phyloP scores from a whole-genome alignment of 805 yeast genomes.

The Candida ulmi region DNA sequence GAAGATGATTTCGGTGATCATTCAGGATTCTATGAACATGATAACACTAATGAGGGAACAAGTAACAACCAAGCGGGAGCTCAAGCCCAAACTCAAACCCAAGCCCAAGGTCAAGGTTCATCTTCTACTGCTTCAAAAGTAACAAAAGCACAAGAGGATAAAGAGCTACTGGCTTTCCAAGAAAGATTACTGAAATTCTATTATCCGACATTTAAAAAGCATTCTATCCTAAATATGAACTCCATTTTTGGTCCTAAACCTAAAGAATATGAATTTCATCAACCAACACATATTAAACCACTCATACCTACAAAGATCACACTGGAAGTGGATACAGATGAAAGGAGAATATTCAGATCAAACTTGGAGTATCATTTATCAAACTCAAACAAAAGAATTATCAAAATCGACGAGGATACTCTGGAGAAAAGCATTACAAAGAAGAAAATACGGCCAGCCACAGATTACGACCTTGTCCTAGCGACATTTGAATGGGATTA shows the following conservation, averaged over 20 bases:
- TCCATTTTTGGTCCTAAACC: slow-evolving; percentile 62
- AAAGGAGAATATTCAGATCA: slow-evolving; percentile 44
- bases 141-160: slow-evolving; percentile 14
- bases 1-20: slow-evolving; percentile 16
- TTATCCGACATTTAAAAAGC: slow-evolving; percentile 58
- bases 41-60: not conserved
- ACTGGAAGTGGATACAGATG: slow-evolving; percentile 62
- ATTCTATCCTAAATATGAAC: slow-evolving; percentile 58
- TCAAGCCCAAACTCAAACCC: too few species aligned
- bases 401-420: slow-evolving; percentile 11
- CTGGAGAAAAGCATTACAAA: slow-evolving; percentile 9
- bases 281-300: slow-evolving; percentile 19
- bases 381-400: slow-evolving; percentile 10
- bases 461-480: slow-evolving; percentile 49
- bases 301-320: slow-evolving; percentile 52
- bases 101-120: too few species aligned
- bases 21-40: slow-evolving; percentile 16
- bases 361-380: slow-evolving; percentile 11
- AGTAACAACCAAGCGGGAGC: slow-evolving; percentile 4
- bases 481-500: slow-evolving; percentile 81
- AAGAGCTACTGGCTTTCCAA: slow-evolving; percentile 20
- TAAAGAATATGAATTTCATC: slow-evolving; percentile 43
- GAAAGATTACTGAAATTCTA: slow-evolving; percentile 37
- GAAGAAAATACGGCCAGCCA: slow-evolving; percentile 9
- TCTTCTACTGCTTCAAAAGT: too few species aligned